Evolutionary conservation across 495 filamentous ascomycete genomes (phyloP).

Genomic region (Aspergillus olivimuriae): DNA sequence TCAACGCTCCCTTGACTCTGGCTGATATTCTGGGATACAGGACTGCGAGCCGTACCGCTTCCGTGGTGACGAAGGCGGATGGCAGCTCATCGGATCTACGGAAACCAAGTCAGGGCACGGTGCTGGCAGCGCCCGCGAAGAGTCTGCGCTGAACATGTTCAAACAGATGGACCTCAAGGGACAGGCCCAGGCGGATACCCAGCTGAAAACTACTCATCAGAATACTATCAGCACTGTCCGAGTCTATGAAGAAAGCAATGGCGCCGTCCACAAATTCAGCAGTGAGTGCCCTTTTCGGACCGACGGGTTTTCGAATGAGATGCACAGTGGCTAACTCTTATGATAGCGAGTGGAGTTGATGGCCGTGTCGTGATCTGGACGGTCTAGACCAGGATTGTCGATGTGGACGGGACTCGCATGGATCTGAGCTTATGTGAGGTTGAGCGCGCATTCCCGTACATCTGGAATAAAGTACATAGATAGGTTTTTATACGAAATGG

Average conservation of each 20-base stretch:
- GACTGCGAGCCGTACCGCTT: slow-evolving; percentile 95
- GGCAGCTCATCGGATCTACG: slow-evolving; percentile 78
- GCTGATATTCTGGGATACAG: slow-evolving; percentile 22
- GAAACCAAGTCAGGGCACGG: slow-evolving; percentile 55
- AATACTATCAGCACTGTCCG: slow-evolving; percentile 88
- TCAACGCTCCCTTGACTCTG: neutral
- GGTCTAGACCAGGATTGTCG: too few species aligned
- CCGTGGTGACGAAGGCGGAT: slow-evolving; percentile 72
- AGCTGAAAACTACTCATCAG: slow-evolving; percentile 93
- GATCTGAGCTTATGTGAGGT: too few species aligned
- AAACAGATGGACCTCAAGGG: slow-evolving; percentile 97
- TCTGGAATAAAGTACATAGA: too few species aligned
- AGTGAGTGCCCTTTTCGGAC: slow-evolving; percentile 58
- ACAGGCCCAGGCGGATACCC: slow-evolving; percentile 79
- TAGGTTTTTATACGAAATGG: too few species aligned
- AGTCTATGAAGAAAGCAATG: slow-evolving; percentile 60
- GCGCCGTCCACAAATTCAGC: slow-evolving; percentile 70
- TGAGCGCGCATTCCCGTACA: too few species aligned
- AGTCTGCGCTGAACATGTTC: slow-evolving; percentile 97
- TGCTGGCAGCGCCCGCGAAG: slow-evolving; percentile 57
- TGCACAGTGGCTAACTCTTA: slow-evolving; percentile 30
- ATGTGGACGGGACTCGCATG: too few species aligned
- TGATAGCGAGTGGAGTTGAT: slow-evolving; percentile 81
- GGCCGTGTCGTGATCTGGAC: slow-evolving; percentile 86
- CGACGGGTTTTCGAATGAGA: too few species aligned